phyloP scores from a whole-genome alignment of 2,329 filamentous ascomycete species.

The Aspergillus pseudoviridinutans region DNA sequence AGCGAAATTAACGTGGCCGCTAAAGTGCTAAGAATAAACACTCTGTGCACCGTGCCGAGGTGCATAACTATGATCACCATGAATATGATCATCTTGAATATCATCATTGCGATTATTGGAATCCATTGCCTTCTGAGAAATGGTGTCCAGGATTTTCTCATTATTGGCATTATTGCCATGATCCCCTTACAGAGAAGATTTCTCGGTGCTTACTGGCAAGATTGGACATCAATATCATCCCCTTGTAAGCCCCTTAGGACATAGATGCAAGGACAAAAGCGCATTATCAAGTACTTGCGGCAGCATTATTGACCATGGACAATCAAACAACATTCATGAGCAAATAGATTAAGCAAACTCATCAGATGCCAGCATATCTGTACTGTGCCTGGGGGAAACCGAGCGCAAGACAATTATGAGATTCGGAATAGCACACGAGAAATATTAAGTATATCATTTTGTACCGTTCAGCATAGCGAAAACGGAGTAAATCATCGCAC shows the following conservation, averaged over 20 bases:
- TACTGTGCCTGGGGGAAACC: background rate
- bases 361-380: background rate
- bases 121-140: background rate
- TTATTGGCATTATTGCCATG: background rate
- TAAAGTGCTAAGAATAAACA: background rate
- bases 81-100: background rate
- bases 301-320: background rate
- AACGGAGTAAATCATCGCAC: background rate
- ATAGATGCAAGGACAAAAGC: background rate
- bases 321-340: background rate
- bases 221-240: background rate
- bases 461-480: background rate
- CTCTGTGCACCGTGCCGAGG: background rate
- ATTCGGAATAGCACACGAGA: background rate
- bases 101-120: background rate
- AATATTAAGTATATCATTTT: background rate
- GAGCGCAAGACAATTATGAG: background rate
- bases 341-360: background rate
- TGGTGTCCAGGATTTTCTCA: background rate
- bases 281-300: background rate
- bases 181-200: background rate
- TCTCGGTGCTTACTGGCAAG: background rate
- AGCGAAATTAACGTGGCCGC: background rate
- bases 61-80: background rate
- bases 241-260: background rate